These are phyloP conservation scores for Gremmenia infestans DNA, from an alignment of 2,329 filamentous ascomycete genomes.

Conservation along the genomic window DNA sequence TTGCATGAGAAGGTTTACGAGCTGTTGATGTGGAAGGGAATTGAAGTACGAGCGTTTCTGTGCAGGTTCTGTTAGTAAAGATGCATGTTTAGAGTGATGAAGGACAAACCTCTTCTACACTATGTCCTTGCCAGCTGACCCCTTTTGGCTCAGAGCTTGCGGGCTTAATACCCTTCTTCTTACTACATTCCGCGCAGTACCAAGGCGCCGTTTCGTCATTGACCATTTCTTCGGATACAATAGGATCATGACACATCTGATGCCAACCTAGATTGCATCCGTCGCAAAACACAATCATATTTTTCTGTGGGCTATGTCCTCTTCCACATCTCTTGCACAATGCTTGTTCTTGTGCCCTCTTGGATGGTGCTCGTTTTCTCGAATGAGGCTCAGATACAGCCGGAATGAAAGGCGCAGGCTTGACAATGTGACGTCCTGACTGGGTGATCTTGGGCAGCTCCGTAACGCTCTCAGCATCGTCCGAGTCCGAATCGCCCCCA, in stretches of 20 bases:
- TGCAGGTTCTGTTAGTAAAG: slow-evolving; percentile 12
- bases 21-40: slow-evolving; percentile 52
- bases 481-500: slow-evolving; percentile 35
- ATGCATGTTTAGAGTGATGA: neutral
- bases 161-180: slow-evolving; percentile 41
- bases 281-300: slow-evolving; percentile 83
- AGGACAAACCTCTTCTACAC: slow-evolving; percentile 36
- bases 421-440: slow-evolving; percentile 67
- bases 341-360: slow-evolving; percentile 54
- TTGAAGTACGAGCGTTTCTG: slow-evolving; percentile 61
- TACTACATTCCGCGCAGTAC: slow-evolving; percentile 61
- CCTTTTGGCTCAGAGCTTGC: slow-evolving; percentile 31
- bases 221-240: slow-evolving; percentile 65
- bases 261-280: slow-evolving; percentile 77
- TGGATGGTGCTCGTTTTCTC: slow-evolving; percentile 41
- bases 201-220: slow-evolving; percentile 63
- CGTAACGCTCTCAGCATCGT: slow-evolving; percentile 40
- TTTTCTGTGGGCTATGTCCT: slow-evolving; percentile 65
- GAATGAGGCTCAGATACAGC: slow-evolving; percentile 40
- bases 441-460: slow-evolving; percentile 62
- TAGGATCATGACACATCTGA: slow-evolving; percentile 73
- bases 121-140: slow-evolving; percentile 31
- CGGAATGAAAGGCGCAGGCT: slow-evolving; percentile 59
- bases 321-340: slow-evolving; percentile 70
- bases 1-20: slow-evolving; percentile 61